Base-by-base conservation (phyloP, 1,139 yeast genomes). In the Candida sp. region DNA sequence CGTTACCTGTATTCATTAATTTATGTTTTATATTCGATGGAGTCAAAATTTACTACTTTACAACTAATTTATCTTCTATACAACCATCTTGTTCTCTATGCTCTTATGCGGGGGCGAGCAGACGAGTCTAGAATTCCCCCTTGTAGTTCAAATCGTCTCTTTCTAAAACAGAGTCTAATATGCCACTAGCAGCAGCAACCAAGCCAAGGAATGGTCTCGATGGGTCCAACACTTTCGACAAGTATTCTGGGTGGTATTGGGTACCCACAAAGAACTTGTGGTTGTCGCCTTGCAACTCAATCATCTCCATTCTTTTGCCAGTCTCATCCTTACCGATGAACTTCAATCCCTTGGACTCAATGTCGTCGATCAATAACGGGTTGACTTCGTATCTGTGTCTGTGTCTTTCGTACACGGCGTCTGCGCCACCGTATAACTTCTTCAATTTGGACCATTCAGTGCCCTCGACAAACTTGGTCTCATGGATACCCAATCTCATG, bases 371-470 rank as follows among this genome's bases (percentile, higher is more conserved):
- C 64, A 90, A 78, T 57, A 82, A 82, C 11, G 99, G 99, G 75
- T 92, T 94, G 60, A 94, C 92, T 73, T 94, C 99, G 69, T 96
- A 94, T 77, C 99, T 87, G 73, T 94, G 99, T 79, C 99, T 89
- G 70, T 94, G 99, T 83, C 99, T 91, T 77, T 94, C 99, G 58
- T 79, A 78, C 48, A 93, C 96, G 45, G 81, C 75, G 6, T 77
- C 79, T 33, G 82, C 80, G 53, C 84, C 85, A 51, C 96, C 96
- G 69, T 96, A 94, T 53, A 96, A 80, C 72, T 85, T 82, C 70
- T 91, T 86, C 64, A 94, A 83, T 57, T 78, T 81, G 49, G 94
- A 84, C 84, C 86, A 80, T 60, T 88, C 86, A 43, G 90, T 73
- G 58, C 78, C 85, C 11, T 76, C 75, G 64, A 85, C 88, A 80